These are phyloP conservation scores for Cubamyces lactineus DNA, from an alignment of 768 basidiomycete species.

Conservation along the genomic window DNA sequence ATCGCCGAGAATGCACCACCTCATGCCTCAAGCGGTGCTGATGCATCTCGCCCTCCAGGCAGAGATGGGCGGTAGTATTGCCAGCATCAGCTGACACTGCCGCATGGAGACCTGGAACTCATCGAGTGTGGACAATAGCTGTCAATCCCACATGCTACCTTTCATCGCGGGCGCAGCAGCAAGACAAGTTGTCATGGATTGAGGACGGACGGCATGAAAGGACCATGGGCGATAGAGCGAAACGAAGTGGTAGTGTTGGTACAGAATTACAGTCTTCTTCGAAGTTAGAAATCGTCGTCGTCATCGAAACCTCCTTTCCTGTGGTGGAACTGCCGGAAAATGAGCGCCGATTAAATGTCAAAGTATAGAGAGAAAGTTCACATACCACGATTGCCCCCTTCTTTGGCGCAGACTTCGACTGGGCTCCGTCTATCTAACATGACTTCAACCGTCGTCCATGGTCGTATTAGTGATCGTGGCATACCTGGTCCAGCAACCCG, in stretches of 20 bases:
- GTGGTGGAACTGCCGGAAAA: slow-evolving; percentile 35
- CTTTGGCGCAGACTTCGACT: slow-evolving; percentile 38
- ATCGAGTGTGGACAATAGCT: neutral
- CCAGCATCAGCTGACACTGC: slow-evolving; percentile 9
- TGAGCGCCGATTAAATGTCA: neutral
- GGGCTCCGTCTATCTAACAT: slow-evolving; percentile 48
- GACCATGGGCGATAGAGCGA: slow-evolving; percentile 1
- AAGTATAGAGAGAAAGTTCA: neutral
- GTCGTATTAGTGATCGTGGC: neutral
- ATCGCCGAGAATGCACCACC: slow-evolving; percentile 10
- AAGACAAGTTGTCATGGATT: neutral
- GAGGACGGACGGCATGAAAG: neutral
- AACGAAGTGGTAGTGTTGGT: slow-evolving; percentile 9
- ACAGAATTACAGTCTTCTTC: slow-evolving; percentile 15
- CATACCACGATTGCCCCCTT: slow-evolving; percentile 47
- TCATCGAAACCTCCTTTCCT: slow-evolving; percentile 41
- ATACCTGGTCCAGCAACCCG: slow-evolving; percentile 83
- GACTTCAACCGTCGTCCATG: neutral
- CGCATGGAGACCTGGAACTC: slow-evolving; percentile 7
- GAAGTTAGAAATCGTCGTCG: slow-evolving; percentile 36
- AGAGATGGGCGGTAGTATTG: neutral
- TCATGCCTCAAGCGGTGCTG: slow-evolving; percentile 8
- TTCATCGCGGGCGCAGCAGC: neutral
- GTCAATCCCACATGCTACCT: neutral
- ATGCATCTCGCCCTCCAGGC: neutral